Evolutionary conservation across 2,329 filamentous ascomycete genomes (phyloP), one percentile per base, ranked within the genome.

Genomic region (Nigrospora oryzae): DNA sequence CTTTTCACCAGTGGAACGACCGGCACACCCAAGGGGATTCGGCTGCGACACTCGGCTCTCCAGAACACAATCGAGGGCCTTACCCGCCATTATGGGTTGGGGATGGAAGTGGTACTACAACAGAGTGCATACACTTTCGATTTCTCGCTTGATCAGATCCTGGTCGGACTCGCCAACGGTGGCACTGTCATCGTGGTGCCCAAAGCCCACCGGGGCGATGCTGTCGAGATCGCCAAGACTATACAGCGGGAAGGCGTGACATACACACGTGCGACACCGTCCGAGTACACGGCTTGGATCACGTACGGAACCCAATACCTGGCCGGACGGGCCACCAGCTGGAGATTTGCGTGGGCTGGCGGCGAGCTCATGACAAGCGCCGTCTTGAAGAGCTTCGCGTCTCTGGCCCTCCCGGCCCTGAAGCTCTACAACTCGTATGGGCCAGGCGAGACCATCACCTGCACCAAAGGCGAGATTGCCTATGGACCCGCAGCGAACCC

Each of bases 81-180:
- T 30, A 30, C 33, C 31, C 14, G 32, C 28, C 17, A 17, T 16
- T 15, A 14, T 36, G 38, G 49, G 81, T 19, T 74, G 77, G 47
- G 73, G 76, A 40, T 75, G 73, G 1, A 69, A 70, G 68, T 1
- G 3, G 42, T 44, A 5, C 38, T 47, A 14, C 45, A 47, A 17
- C 40, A 44, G 19, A 39, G 41, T 12, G 38, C 46, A 1, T 48
- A 36, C 36, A 38, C 42, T 3, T 48, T 48, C 32, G 46, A 48
- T 38, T 42, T 44, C 10, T 39, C 36, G 11, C 19, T 48, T 11
- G 40, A 36, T 14, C 36, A 45, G 17, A 37, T 38, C 5, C 32
- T 44, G 11, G 42, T 31, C 17, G 38, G 36, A 7, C 39, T 45
- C 8, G 39, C 36, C 12, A 30, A 42, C 11, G 46, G 42, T 13